phyloP scores from a whole-genome alignment of 1,139 yeast genomes.

The Geotrichum europaeum region DNA sequence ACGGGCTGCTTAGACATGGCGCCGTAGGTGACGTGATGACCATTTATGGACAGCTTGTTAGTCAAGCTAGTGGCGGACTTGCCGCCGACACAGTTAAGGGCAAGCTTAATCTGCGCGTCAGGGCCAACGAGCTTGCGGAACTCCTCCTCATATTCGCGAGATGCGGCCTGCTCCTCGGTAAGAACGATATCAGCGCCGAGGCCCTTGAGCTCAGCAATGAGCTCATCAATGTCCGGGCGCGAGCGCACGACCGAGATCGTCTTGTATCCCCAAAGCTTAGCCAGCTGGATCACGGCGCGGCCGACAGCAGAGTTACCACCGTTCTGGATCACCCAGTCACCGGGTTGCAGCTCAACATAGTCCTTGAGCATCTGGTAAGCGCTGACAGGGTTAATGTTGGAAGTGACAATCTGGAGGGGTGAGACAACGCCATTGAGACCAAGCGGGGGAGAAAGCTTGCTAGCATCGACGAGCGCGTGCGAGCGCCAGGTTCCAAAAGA shows the following conservation, averaged over 20 bases:
- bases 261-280: constrained; percentile 66
- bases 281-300: constrained; percentile 87
- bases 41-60: constrained; percentile 68
- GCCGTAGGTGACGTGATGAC: constrained; percentile 83
- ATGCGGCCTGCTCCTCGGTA: constrained; percentile 76
- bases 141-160: constrained; percentile 60
- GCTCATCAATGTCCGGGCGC: constrained; percentile 63
- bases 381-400: constrained; percentile 75
- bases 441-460: background rate
- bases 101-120: constrained; percentile 53
- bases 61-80: constrained; percentile 74
- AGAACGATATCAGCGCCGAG: constrained; percentile 86
- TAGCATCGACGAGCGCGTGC: constrained; percentile 45
- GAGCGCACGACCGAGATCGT: constrained; percentile 86
- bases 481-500: constrained; percentile 96
- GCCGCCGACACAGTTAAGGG: constrained; percentile 92
- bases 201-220: constrained; percentile 50
- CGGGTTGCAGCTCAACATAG: constrained; percentile 54
- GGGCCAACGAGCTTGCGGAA: constrained; percentile 42
- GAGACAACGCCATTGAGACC: constrained; percentile 2
- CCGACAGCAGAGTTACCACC: constrained; percentile 97
- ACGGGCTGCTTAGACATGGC: constrained; percentile 98
- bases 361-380: constrained; percentile 85
- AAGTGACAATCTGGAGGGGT: constrained; percentile 14
- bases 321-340: constrained; percentile 94